Percentiles rank a stretch among this genome's conserved stretches.
These are phyloP conservation scores for Styphnolobium japonicum DNA, from an alignment of 306 rosid genomes.

Conservation along the genomic window DNA sequence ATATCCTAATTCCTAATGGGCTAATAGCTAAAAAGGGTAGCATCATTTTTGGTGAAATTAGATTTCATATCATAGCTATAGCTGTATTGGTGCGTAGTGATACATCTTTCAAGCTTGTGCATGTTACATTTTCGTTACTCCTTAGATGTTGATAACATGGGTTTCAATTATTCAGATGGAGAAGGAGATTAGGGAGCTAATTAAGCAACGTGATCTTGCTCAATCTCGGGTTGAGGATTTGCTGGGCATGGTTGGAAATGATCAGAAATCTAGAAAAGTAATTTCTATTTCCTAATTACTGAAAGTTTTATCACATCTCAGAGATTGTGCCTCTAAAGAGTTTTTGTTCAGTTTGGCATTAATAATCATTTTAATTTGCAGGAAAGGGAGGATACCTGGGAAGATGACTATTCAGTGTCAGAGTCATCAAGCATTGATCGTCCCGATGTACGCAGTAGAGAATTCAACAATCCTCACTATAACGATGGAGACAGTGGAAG, in stretches of 20 bases:
- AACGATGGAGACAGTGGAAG: slow-evolving; percentile 36
- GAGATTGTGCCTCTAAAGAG: background rate
- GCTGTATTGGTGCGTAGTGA: background rate
- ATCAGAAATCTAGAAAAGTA: slow-evolving; percentile 53
- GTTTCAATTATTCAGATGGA: slow-evolving; percentile 59
- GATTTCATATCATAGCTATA: background rate
- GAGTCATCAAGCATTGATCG: slow-evolving; percentile 56
- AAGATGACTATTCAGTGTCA: slow-evolving; percentile 71
- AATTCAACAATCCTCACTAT: slow-evolving; percentile 56
- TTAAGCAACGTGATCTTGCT: slow-evolving; percentile 80
- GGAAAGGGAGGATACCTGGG: slow-evolving; percentile 39
- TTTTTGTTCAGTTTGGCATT: slow-evolving; percentile 30
- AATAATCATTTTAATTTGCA: slow-evolving; percentile 34
- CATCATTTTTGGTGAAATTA: background rate
- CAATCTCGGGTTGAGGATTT: slow-evolving; percentile 80
- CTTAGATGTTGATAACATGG: background rate
- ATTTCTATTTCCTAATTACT: background rate
- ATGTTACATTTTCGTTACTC: slow-evolving; percentile 5
- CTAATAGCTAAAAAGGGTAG: background rate
- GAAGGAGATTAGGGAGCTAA: slow-evolving; percentile 72
- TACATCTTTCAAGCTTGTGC: background rate
- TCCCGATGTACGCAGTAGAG: slow-evolving; percentile 29
- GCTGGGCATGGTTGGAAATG: slow-evolving; percentile 59
- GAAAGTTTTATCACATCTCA: background rate
- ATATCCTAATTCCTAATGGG: background rate